A percentile compares a stretch with the other conserved stretches of the same genome.
Evolutionary conservation across 768 basidiomycete genomes (phyloP).

Genomic region (Amanita muscaria): DNA sequence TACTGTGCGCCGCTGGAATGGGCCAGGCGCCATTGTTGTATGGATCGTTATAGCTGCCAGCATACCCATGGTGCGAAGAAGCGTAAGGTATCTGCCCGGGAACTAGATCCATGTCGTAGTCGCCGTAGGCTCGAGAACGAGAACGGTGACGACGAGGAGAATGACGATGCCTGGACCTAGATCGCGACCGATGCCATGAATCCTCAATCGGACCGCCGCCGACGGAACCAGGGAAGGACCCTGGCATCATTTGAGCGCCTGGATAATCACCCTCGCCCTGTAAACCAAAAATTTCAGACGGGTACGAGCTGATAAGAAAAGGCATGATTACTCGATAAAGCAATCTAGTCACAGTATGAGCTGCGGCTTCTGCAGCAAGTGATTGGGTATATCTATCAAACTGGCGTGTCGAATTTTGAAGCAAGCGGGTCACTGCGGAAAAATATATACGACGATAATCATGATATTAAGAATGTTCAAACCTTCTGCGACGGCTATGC

Average conservation of each 20-base stretch:
- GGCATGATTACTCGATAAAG: conserved; percentile 38
- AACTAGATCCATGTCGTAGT: background rate
- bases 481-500: conserved; percentile 69
- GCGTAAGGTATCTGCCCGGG: background rate
- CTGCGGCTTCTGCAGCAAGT: conserved; percentile 55
- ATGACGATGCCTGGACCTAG: conserved; percentile 12
- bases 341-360: conserved; percentile 54
- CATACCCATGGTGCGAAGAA: conserved; percentile 2
- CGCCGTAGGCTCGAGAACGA: background rate
- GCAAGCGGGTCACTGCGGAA: conserved; percentile 43
- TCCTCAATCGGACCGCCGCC: conserved; percentile 22
- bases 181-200: conserved; percentile 22
- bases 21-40: background rate
- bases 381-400: conserved; percentile 38
- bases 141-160: conserved; percentile 11
- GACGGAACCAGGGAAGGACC: conserved; percentile 21
- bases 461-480: background rate
- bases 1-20: background rate
- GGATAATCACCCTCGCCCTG: conserved; percentile 21
- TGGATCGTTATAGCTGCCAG: background rate
- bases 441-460: background rate
- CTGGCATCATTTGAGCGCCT: background rate
- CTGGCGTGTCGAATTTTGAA: conserved; percentile 39
- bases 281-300: conserved; percentile 20
- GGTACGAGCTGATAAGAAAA: conserved; percentile 3